Base-by-base conservation (phyloP, 768 basidiomycete genomes). In the Lentinula aciculospora region DNA sequence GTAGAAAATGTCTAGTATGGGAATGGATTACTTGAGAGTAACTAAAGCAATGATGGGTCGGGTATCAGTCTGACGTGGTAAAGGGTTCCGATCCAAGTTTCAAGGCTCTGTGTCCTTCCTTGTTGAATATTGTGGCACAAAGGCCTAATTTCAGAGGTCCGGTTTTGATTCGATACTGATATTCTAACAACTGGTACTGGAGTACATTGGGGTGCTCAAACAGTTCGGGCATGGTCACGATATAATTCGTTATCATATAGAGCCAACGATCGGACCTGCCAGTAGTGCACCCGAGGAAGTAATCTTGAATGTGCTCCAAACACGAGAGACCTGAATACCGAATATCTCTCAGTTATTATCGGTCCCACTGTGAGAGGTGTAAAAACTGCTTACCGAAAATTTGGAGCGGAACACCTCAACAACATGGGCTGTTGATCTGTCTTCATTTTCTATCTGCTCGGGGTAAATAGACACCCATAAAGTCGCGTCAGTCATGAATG, bases 401-500 rank as follows among this genome's bases (percentile, higher is more conserved):
- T 72, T 77, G 28, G 81, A 81, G 62, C 70, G 68, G 53, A 78
- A 71, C 4, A 80, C 66, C 59, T 80, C 75, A 13, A 72, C 74
- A 4, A 70, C 64, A 44, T 76, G 73, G 12, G 64, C 44, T 19
- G 62, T 65, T 56, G 60, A 63, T 50, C 51, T 60, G 37, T 57
- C 59, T 46, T 61, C 65, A 50, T 49, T 42, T 25, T 71, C 67
- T 21, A 63, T 69, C 12, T 25, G 23, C n/a, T 17, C 46, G 31
- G 44, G 56, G 46, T 46, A 57, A 4, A 17, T 8, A 9, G 79
- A 74, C 9, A 90, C 72, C 89, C 89, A 92, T n/a, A 92, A 62
- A 0, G 86, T 88, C 15, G 81, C 82, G 63, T 92, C 90, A 1
- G 83, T 81, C 67, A 89, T 69, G 67, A 81, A 88, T 6, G 84